phyloP scores from a whole-genome alignment of 1,284 basidiomycete species.

The Retiboletus flavoniger region DNA sequence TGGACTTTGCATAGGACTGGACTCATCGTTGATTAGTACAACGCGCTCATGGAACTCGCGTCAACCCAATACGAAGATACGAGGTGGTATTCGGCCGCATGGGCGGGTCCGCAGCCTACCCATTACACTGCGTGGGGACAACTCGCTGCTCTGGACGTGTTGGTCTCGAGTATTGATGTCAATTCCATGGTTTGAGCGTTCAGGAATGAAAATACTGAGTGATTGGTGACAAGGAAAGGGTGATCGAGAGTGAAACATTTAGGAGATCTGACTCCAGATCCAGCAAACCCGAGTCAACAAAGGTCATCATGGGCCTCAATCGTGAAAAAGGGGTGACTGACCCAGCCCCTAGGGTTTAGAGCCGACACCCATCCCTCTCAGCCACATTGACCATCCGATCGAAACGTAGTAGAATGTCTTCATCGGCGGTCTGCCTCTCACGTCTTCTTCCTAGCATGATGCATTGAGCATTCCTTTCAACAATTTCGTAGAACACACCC shows the following conservation, averaged over 20 bases:
- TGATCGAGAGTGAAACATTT: background rate
- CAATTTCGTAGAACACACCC: slow-evolving; percentile 8
- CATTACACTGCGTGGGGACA: slow-evolving; percentile 7
- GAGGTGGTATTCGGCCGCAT: slow-evolving; percentile 13
- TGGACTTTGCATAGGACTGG: background rate
- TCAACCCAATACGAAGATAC: background rate
- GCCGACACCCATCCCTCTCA: background rate
- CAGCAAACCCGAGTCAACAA: slow-evolving; percentile 5
- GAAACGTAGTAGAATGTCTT: slow-evolving; percentile 6
- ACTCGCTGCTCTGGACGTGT: slow-evolving; percentile 9
- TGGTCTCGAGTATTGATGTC: slow-evolving; percentile 12
- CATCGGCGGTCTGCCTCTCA: slow-evolving; percentile 5
- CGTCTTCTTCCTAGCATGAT: background rate
- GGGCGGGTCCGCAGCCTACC: slow-evolving; percentile 8
- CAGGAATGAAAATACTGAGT: background rate
- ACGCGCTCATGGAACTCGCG: slow-evolving; percentile 11
- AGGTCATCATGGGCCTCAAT: background rate
- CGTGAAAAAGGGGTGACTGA: background rate
- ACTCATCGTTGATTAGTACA: background rate
- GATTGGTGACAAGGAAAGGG: too few species aligned
- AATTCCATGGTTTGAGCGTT: background rate
- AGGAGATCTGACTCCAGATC: background rate
- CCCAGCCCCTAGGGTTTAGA: background rate
- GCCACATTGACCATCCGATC: background rate
- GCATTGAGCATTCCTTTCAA: background rate